Conservation (phyloP, 2,329 filamentous ascomycete species). For the Venturia asperata region DNA sequence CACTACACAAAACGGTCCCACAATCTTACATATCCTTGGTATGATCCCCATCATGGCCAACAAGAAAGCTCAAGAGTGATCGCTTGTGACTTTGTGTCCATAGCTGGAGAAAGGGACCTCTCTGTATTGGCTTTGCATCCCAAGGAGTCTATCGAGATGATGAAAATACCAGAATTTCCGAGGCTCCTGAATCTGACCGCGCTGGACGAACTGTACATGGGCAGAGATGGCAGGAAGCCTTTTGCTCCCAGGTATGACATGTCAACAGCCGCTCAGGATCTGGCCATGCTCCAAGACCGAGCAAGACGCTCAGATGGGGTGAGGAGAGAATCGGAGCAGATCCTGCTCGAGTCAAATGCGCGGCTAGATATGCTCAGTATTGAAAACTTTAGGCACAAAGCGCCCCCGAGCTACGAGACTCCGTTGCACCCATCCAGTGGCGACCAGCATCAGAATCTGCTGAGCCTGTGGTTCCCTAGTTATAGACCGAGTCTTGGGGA, state of each 20-base stretch:
- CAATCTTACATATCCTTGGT: conserved; percentile 38
- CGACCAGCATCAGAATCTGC: conserved; percentile 32
- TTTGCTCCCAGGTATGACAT: conserved; percentile 24
- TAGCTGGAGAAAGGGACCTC: conserved; percentile 39
- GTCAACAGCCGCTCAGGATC: conserved; percentile 26
- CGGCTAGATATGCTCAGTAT: conserved; percentile 25
- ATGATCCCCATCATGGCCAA: conserved; percentile 38
- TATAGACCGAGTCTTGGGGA: conserved; percentile 30
- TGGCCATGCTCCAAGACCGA: conserved; percentile 17
- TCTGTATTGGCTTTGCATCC: conserved; percentile 47
- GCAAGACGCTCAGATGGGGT: conserved; percentile 3
- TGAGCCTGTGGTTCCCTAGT: conserved; percentile 32
- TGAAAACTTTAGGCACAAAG: conserved; percentile 29
- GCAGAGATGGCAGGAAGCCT: conserved; percentile 9
- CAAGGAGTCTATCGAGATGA: conserved; percentile 44
- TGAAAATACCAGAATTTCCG: conserved; percentile 40
- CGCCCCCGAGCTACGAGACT: conserved; percentile 26
- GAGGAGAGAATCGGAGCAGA: conserved; percentile 17
- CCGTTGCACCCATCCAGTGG: conserved; percentile 26
- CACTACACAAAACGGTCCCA: conserved; percentile 40
- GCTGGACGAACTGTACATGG: conserved; percentile 34
- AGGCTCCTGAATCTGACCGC: conserved; percentile 38
- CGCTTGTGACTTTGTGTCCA: conserved; percentile 54
- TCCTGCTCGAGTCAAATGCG: neutral
- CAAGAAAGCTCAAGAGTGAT: conserved; percentile 46